phyloP scores from a whole-genome alignment of 1,284 basidiomycete genomes.

The Fomitopsis pinicola region DNA sequence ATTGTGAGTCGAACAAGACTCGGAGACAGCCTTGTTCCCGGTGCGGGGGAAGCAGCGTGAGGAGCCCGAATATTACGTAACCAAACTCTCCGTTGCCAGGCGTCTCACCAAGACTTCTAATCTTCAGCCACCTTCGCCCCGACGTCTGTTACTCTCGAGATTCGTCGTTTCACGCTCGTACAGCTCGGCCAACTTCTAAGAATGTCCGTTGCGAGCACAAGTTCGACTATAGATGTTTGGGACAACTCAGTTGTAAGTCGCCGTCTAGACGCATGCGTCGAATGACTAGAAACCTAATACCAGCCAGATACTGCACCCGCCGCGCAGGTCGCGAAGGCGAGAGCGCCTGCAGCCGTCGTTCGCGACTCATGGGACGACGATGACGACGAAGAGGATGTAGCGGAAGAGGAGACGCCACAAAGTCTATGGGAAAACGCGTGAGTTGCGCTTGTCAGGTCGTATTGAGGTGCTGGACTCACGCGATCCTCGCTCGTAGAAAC shows the following conservation, averaged over 20 bases:
- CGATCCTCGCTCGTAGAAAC: conserved; percentile 29
- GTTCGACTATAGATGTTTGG: conserved; percentile 9
- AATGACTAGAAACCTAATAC: neutral
- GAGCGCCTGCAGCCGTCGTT: conserved; percentile 15
- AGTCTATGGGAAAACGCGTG: conserved; percentile 45
- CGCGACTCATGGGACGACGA: conserved; percentile 46
- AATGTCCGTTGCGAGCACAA: conserved; percentile 9
- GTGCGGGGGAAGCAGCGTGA: too few species aligned
- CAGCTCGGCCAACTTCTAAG: neutral
- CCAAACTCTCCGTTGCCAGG: too few species aligned
- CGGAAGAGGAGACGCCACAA: conserved; percentile 27
- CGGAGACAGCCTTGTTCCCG: too few species aligned
- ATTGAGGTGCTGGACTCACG: neutral
- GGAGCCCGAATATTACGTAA: too few species aligned
- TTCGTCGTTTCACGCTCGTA: too few species aligned
- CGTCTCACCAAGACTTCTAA: too few species aligned
- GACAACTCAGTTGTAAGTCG: conserved; percentile 10
- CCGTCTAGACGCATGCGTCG: neutral
- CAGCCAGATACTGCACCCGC: neutral
- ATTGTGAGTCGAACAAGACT: too few species aligned
- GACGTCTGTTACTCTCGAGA: too few species aligned
- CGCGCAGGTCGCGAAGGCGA: neutral
- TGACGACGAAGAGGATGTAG: conserved; percentile 10
- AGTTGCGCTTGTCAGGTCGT: conserved; percentile 17
- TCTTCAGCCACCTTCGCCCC: too few species aligned